Evolutionary conservation across 2,329 filamentous ascomycete genomes (phyloP), one percentile per base, ranked within the genome.

Genomic region (Phialophora chinensis): DNA sequence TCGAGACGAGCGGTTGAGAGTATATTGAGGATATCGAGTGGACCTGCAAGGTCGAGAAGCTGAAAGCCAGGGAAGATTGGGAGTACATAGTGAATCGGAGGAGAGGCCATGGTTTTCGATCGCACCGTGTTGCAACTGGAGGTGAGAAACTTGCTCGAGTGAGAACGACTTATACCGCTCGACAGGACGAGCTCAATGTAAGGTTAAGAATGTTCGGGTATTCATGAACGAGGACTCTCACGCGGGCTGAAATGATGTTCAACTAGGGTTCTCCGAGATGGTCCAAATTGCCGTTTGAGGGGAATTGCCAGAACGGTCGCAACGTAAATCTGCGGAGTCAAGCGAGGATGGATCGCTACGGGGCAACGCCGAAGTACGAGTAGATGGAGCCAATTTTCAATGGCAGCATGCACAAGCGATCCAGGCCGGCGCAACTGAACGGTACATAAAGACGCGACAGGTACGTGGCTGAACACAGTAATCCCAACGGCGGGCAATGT

Each of bases 11-110:
- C 67, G n/a, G 60, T 64, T 4, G 75, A 72, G 53, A 77, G 69
- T 5, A 72, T 52, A 62, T 76, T 81, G 27, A 85, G 75, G 68
- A 79, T 78, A 66, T 84, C 81, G 14, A 85, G 73, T 6, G 83
- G 83, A 4, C 82, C 83, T 59, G 80, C 79, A 50, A 75, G 76
- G 62, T 82, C 79, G 4, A 80, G 73, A 23, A 78, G 77, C 71
- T 82, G 77, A 69, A 80, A 80, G 35, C 78, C 79, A 2, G 78
- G 78, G 69, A 76, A 82, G 14, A 82, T 67, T 10, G 63, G 62
- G 7, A 70, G 38, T 5, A 68, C 52, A 42, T 59, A 70, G 29
- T 70, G 64, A 35, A 54, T 25, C 11, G 67, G 67, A 44, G 62
- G 38, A 20, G 68, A 42, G n/a, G 44, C 58, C 64, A 66, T 69